Evolutionary conservation across 192 early-diverging fungal species (phyloP).

Genomic region (Geranomyces michiganensis): DNA sequence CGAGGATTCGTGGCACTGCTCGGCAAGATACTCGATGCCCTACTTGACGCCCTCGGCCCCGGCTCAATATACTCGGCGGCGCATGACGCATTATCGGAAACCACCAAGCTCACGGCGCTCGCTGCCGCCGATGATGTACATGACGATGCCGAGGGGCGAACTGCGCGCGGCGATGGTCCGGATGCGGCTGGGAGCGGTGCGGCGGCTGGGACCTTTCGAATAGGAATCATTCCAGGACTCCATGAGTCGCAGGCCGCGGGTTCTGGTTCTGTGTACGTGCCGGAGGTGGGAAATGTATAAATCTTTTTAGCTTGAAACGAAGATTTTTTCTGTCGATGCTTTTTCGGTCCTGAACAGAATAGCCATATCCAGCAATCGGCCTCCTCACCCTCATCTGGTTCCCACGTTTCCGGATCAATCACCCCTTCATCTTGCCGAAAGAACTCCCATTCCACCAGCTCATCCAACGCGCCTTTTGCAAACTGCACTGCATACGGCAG

Average conservation of each 20-base stretch:
- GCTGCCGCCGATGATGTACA: neutral
- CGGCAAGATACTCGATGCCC: neutral
- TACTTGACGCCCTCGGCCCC: no score
- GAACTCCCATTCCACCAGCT: conserved; percentile 55
- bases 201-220: conserved; percentile 22
- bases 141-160: neutral
- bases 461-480: conserved; percentile 48
- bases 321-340: no score
- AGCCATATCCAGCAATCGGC: neutral
- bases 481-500: conserved; percentile 59
- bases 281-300: no score
- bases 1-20: neutral
- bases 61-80: no score
- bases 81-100: no score
- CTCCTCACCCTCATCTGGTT: conserved; percentile 50
- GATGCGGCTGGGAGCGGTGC: conserved; percentile 6
- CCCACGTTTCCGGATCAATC: conserved; percentile 48
- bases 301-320: neutral
- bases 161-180: conserved; percentile 4
- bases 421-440: conserved; percentile 50
- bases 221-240: conserved; percentile 50
- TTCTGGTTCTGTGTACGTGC: conserved; percentile 42
- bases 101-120: no score
- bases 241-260: conserved; percentile 49
- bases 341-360: no score